Conservation (phyloP, 805 yeast genomes). For the Nakazawaea ishiwadae region DNA sequence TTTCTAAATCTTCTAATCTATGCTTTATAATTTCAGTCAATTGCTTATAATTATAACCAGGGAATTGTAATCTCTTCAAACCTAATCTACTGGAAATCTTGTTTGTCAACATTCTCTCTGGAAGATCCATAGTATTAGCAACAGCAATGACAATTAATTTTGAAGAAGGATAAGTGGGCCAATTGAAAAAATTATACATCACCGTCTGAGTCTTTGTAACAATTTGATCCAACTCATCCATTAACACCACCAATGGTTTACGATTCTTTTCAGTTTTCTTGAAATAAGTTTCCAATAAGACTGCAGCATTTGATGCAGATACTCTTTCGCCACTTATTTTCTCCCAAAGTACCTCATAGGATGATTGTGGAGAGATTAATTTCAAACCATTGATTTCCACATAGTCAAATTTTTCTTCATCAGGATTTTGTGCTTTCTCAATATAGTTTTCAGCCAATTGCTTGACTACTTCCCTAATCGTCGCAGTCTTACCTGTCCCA, state of each 20-base stretch:
- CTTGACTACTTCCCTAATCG: conserved; percentile 78
- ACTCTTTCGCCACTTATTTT: conserved; percentile 58
- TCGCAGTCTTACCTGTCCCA: conserved; percentile 96
- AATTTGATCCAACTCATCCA: conserved; percentile 93
- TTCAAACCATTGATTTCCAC: conserved; percentile 91
- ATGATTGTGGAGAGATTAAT: conserved; percentile 68
- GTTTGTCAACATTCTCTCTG: conserved; percentile 82
- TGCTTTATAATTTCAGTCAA: conserved; percentile 69
- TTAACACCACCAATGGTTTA: conserved; percentile 64
- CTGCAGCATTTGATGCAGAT: conserved; percentile 60
- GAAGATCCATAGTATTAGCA: conserved; percentile 96
- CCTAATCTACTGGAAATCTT: conserved; percentile 92
- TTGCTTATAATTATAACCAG: conserved; percentile 82
- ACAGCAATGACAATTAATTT: conserved; percentile 85
- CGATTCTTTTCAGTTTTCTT: conserved; percentile 30
- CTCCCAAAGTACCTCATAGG: conserved; percentile 82
- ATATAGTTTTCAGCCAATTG: conserved; percentile 41
- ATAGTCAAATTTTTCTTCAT: conserved; percentile 51
- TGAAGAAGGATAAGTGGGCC: conserved; percentile 87
- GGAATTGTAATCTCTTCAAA: conserved; percentile 76
- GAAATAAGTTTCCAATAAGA: conserved; percentile 69
- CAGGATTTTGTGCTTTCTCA: conserved; percentile 19
- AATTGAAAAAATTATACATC: conserved; percentile 93
- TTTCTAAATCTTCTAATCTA: conserved; percentile 51
- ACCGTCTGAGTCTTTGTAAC: conserved; percentile 79